Evolutionary conservation across 2,329 filamentous ascomycete genomes (phyloP).

Genomic region (Colletotrichum gigasporum): DNA sequence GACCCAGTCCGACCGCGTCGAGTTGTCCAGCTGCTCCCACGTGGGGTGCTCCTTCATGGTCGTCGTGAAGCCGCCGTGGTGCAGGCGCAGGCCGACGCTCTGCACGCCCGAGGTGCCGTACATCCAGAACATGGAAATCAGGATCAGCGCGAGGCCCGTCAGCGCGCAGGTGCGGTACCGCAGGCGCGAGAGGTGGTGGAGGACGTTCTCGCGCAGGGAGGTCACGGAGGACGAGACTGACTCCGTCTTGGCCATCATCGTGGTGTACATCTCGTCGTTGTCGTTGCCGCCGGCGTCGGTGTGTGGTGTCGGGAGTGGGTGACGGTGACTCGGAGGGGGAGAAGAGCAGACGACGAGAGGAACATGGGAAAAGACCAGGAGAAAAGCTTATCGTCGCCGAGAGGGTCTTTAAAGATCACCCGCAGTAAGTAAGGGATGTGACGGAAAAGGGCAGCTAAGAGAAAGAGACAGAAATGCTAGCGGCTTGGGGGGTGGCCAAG

Average conservation of each 20-base stretch:
- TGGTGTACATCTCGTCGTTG: too few species aligned
- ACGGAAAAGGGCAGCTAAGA: too few species aligned
- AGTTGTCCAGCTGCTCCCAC: conserved; percentile 14
- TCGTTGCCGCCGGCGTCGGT: too few species aligned
- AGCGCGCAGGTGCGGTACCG: conserved; percentile 9
- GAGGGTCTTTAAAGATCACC: too few species aligned
- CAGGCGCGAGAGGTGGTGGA: background rate
- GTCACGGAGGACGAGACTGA: background rate
- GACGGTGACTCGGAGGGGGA: too few species aligned
- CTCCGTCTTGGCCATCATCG: background rate
- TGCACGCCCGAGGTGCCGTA: background rate
- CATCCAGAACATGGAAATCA: background rate
- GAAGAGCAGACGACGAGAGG: too few species aligned
- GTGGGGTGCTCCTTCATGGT: background rate
- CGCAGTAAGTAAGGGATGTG: too few species aligned
- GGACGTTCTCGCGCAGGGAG: background rate
- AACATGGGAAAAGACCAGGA: too few species aligned
- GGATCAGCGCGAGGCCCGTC: background rate
- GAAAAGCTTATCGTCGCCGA: too few species aligned
- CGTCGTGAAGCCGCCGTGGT: background rate
- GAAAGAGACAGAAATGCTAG: too few species aligned
- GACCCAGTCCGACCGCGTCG: conserved; percentile 4
- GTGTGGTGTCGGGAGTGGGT: too few species aligned
- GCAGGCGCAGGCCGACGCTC: background rate
- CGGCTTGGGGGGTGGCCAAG: too few species aligned